phyloP scores from a whole-genome alignment of 495 filamentous ascomycete genomes.

The Beverwykella pulmonaria region DNA sequence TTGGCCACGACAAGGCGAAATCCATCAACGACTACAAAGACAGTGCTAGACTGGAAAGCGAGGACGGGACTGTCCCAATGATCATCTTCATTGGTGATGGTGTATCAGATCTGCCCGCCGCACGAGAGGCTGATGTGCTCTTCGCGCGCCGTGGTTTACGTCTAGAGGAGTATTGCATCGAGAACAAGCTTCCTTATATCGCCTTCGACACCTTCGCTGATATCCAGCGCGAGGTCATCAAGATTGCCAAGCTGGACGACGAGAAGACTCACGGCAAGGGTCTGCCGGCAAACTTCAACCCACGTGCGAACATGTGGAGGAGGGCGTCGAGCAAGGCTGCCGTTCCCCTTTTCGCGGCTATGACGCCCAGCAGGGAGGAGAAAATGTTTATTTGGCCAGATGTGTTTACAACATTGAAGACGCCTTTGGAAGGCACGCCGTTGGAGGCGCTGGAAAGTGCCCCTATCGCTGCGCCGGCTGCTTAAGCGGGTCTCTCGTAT shows the following conservation, averaged over 20 bases:
- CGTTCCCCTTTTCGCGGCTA: conserved; percentile 59
- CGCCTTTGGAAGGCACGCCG: conserved; percentile 5
- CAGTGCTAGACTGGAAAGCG: conserved; percentile 55
- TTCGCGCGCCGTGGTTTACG: conserved; percentile 71
- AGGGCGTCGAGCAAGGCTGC: conserved; percentile 62
- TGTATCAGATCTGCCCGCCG: conserved; percentile 73
- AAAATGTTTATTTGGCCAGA: conserved; percentile 71
- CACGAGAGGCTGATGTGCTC: conserved; percentile 73
- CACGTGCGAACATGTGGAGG: conserved; percentile 72
- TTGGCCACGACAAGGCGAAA: conserved; percentile 71
- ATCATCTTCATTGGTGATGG: conserved; percentile 81
- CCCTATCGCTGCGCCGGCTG: conserved; percentile 5
- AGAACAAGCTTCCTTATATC: conserved; percentile 64
- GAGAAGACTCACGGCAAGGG: conserved; percentile 67
- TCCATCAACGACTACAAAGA: conserved; percentile 64
- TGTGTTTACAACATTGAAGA: conserved; percentile 38
- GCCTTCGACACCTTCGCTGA: conserved; percentile 70
- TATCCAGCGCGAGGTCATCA: conserved; percentile 65
- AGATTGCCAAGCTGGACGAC: conserved; percentile 63
- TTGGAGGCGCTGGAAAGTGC: conserved; percentile 5
- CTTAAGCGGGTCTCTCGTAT: background rate
- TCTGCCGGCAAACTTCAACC: conserved; percentile 66
- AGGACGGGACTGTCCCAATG: conserved; percentile 66
- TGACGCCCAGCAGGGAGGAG: conserved; percentile 59
- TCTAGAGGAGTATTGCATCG: conserved; percentile 70